phyloP scores from a whole-genome alignment of 129 eudicot species.

The Pseudognaphalium luteoalbum region DNA sequence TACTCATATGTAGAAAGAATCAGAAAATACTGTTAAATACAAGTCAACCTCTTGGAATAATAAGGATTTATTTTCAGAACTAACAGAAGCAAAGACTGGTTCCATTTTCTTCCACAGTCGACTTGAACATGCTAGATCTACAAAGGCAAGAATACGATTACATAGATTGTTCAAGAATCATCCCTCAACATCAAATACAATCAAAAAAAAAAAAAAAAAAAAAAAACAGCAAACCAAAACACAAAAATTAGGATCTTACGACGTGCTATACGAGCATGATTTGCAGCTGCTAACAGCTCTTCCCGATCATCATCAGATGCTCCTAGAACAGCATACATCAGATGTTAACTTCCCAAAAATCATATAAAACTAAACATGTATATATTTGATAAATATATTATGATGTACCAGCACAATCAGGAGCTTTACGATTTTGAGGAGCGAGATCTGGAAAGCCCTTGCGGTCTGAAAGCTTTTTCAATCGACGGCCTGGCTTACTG shows the following conservation, averaged over 20 bases:
- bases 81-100: conserved; percentile 48
- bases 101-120: conserved; percentile 76
- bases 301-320: conserved; percentile 81
- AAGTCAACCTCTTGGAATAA: conserved; percentile 60
- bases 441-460: conserved; percentile 66
- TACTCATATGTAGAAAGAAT: not conserved
- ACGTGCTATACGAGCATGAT: conserved; percentile 58
- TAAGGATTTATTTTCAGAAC: conserved; percentile 50
- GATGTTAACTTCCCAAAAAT: not conserved
- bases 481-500: conserved; percentile 77
- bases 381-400: not conserved
- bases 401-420: conserved; percentile 60
- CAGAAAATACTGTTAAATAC: conserved; percentile 5
- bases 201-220: not conserved
- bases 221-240: not conserved
- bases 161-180: not conserved
- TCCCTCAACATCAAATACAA: not conserved
- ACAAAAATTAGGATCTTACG: conserved; percentile 35
- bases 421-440: conserved; percentile 48
- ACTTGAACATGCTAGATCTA: conserved; percentile 68
- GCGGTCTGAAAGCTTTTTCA: conserved; percentile 71
- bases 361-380: not conserved
- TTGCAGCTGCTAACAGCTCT: conserved; percentile 72
- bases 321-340: conserved; percentile 43
- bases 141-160: conserved; percentile 29